Evolutionary conservation across 129 eudicot genomes (phyloP).

Genomic region (Flaveria brownii): DNA sequence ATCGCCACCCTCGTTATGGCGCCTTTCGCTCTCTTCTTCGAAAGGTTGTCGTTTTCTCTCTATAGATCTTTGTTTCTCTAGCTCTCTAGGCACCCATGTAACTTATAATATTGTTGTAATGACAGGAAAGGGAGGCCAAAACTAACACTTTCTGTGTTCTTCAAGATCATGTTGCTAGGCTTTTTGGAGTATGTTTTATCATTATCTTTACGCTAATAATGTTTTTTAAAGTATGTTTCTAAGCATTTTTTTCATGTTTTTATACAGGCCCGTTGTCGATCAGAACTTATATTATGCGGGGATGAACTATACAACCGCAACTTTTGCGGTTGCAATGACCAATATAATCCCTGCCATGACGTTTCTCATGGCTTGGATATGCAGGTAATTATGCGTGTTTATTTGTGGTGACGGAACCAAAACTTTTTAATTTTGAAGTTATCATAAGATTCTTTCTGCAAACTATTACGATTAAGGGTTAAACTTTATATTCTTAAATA

Average conservation of each 20-base stretch:
- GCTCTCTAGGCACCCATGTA: neutral
- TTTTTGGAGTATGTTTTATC: conserved; percentile 53
- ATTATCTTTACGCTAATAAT: neutral
- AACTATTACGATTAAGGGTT: too few relatives aligned
- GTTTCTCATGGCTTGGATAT: conserved; percentile 61
- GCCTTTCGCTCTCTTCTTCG: conserved; percentile 78
- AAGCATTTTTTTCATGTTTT: neutral
- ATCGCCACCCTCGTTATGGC: conserved; percentile 64
- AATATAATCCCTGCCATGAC: conserved; percentile 74
- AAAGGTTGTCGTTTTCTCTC: conserved; percentile 46
- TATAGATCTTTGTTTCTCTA: neutral
- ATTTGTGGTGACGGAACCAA: neutral
- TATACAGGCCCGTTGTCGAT: conserved; percentile 66
- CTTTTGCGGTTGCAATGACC: conserved; percentile 61
- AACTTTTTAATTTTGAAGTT: too few relatives aligned
- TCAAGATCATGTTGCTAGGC: conserved; percentile 60
- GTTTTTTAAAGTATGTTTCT: neutral
- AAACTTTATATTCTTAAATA: too few relatives aligned
- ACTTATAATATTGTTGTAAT: conserved; percentile 24
- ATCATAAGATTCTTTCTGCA: too few relatives aligned
- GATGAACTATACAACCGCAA: conserved; percentile 67
- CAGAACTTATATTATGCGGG: conserved; percentile 70
- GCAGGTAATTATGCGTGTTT: conserved; percentile 36
- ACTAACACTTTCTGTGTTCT: conserved; percentile 49
- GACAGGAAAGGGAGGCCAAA: conserved; percentile 71